Percentiles rank a stretch among this genome's conserved stretches.
phyloP scores from a whole-genome alignment of 192 early-diverging fungal species.

The Umbelopsis isabellina region DNA sequence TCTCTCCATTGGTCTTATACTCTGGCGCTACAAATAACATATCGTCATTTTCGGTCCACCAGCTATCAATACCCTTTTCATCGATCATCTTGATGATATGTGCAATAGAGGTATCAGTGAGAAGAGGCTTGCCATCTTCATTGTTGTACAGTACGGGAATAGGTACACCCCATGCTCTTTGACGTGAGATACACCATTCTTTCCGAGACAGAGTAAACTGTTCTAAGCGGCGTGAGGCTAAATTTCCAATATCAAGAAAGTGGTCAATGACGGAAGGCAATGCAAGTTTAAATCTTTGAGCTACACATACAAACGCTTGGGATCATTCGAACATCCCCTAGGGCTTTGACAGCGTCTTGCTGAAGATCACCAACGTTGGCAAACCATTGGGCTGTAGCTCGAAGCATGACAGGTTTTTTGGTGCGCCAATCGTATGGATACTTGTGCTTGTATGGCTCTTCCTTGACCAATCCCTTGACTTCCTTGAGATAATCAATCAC shows the following conservation, averaged over 20 bases:
- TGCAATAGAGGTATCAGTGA: conserved; percentile 64
- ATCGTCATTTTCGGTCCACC: conserved; percentile 73
- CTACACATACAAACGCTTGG: conserved; percentile 55
- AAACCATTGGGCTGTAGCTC: conserved; percentile 87
- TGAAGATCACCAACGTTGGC: conserved; percentile 70
- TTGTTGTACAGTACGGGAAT: conserved; percentile 76
- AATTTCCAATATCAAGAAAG: neutral
- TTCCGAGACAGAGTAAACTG: conserved; percentile 68
- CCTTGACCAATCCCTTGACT: conserved; percentile 47
- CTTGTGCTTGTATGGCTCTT: conserved; percentile 65
- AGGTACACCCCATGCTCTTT: conserved; percentile 82
- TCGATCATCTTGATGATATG: conserved; percentile 66
- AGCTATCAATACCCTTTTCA: conserved; percentile 64
- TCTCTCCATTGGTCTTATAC: conserved; percentile 58
- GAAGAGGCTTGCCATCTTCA: conserved; percentile 61
- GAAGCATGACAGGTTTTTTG: conserved; percentile 78
- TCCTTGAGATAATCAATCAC: conserved; percentile 58
- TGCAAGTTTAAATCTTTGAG: neutral
- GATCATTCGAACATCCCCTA: conserved; percentile 58
- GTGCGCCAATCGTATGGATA: conserved; percentile 88
- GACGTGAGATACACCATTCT: conserved; percentile 87
- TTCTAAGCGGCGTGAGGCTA: conserved; percentile 59
- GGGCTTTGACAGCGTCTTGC: conserved; percentile 58
- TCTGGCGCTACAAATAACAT: conserved; percentile 62
- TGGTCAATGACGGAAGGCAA: neutral